Evolutionary conservation across 1,139 yeast species (phyloP), one percentile per base, ranked within the genome.

Genomic region (Torulaspora globosa): DNA sequence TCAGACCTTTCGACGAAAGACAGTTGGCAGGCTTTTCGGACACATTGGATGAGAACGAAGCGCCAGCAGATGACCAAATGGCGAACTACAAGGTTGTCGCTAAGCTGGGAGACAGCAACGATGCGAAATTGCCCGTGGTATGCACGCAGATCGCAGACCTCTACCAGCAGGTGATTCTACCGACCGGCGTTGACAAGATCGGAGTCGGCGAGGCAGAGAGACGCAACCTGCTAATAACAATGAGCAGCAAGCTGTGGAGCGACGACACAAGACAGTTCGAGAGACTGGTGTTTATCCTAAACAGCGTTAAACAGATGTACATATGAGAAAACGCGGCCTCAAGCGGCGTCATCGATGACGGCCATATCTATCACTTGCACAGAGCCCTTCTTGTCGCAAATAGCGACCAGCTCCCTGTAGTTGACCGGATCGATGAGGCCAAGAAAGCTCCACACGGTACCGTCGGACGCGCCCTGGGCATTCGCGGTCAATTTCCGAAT

Each of bases 331-430:
- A 18, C 11, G 14, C 21, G 39, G n/a, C 60, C 2, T 28, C 21
- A 65, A 26, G 74, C 77, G 16, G 75, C 73, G 50, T 84, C 85
- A 55, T 81, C 82, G 19, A 85, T 74, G 10, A 88, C 96, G 8
- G 96, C 95, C 82, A 88, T 83, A 55, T 89, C 97, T 51, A 92
- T 69, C 11, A 92, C 94, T 62, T 92, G 97, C 6, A 92, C 73
- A 1, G 90, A 80, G 4, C 79, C 76, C 49, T 71, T 71, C 15
- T 80, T 75, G 50, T 73, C 74, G 28, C 81, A 80, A 16, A 69
- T 58, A 44, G 75, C 77, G 11, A 86, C 75, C 9, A 83, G 58
- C 42, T 84, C 79, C 56, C 92, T 78, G 64, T 88, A 92, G 57
- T 79, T 80, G 16, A 89, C 88, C 0, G 98, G 98, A 65, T 92